These are phyloP conservation scores for Cyclotella kingstonii DNA, from an alignment of 108 stramenopile genomes.

Conservation along the genomic window DNA sequence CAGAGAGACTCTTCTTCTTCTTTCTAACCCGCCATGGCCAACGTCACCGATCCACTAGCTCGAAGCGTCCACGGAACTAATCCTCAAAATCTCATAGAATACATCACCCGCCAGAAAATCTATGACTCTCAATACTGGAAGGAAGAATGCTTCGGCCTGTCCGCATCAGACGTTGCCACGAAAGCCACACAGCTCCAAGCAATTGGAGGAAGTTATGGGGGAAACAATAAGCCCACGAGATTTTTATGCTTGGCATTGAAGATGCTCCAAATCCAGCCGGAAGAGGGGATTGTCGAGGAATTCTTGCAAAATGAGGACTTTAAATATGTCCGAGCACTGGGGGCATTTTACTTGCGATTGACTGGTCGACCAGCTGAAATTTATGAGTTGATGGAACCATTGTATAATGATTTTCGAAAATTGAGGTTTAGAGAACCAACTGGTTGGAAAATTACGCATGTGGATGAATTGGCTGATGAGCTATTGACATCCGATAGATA, in stretches of 20 bases:
- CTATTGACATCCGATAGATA: constrained; percentile 73
- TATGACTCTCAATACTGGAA: constrained; percentile 89
- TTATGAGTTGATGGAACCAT: constrained; percentile 87
- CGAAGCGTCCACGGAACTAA: constrained; percentile 94
- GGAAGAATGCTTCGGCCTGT: constrained; percentile 88
- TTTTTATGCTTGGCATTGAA: constrained; percentile 95
- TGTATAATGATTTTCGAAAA: constrained; percentile 90
- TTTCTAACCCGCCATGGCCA: too few relatives aligned
- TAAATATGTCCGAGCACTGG: constrained; percentile 94
- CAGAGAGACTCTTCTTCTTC: too few relatives aligned
- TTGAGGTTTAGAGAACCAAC: constrained; percentile 53
- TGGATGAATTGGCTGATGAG: constrained; percentile 93
- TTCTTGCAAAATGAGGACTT: constrained; percentile 94
- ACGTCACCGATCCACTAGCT: constrained; percentile 90
- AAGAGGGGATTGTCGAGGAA: constrained; percentile 86
- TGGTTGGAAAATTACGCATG: constrained; percentile 83
- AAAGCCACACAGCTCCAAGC: constrained; percentile 85
- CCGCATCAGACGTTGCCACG: constrained; percentile 90
- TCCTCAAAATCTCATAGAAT: constrained; percentile 98
- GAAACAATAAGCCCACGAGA: constrained; percentile 86
- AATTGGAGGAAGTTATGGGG: constrained; percentile 87
- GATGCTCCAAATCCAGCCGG: constrained; percentile 95
- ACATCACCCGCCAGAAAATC: constrained; percentile 96
- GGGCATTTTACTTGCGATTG: constrained; percentile 93
- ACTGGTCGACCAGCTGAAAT: constrained; percentile 93